Percentiles rank a stretch among this genome's conserved stretches.
phyloP scores from a whole-genome alignment of 441 rosid species.

The Populus hybrid region DNA sequence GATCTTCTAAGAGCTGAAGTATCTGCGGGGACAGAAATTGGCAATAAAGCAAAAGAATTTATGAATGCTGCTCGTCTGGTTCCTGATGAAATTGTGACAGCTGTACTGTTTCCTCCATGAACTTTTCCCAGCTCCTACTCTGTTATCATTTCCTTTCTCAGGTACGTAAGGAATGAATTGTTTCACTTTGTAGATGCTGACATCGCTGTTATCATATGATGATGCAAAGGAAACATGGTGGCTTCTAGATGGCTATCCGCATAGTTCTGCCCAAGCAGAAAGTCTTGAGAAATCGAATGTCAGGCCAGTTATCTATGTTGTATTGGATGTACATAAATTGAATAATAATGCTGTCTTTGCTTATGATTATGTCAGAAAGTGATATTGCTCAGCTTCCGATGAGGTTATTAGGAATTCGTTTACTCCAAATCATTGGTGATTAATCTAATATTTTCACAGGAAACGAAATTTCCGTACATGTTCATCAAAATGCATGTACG shows the following conservation, averaged over 20 bases:
- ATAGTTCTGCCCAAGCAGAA: conserved; percentile 70
- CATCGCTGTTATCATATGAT: conserved; percentile 55
- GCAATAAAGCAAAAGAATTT: conserved; percentile 75
- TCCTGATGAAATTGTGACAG: conserved; percentile 82
- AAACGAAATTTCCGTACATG: not conserved
- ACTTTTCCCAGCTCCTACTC: not conserved
- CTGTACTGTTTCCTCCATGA: conserved; percentile 37
- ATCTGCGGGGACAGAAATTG: conserved; percentile 71
- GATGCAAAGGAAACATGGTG: conserved; percentile 85
- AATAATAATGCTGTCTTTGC: not conserved
- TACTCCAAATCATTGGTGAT: not conserved
- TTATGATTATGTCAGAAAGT: not conserved
- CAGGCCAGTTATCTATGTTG: conserved; percentile 69
- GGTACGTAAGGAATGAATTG: not conserved
- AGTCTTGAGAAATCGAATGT: conserved; percentile 68
- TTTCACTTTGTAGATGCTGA: conserved; percentile 62
- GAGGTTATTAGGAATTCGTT: conserved; percentile 9
- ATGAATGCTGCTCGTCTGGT: conserved; percentile 78
- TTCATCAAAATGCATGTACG: not conserved
- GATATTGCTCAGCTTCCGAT: not conserved
- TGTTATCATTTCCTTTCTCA: conserved; percentile 12
- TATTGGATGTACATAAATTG: conserved; percentile 56
- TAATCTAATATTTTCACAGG: not conserved
- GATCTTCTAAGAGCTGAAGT: conserved; percentile 87
- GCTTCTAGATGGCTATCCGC: conserved; percentile 95